Evolutionary conservation across 768 basidiomycete species (phyloP), one percentile per base, ranked within the genome.

Genomic region (Suillus occidentalis): DNA sequence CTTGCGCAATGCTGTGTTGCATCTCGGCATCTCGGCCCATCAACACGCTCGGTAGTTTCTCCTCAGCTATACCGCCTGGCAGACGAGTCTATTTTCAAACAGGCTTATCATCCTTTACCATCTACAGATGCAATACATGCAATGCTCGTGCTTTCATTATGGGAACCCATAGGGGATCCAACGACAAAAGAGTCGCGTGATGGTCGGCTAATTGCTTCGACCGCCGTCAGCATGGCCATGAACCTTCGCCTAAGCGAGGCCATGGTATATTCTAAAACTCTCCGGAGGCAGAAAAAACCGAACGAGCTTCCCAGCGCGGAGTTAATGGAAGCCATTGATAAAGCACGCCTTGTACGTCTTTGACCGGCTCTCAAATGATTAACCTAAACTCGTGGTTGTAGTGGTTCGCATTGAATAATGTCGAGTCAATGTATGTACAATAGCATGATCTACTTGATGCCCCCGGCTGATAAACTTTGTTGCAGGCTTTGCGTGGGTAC

Each of bases 1-100:
- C 74, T 84, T 39, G 81, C 81, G 13, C 79, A 83, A 34, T 84
- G 83, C 64, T 80, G 80, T 45, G 70, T 84, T 31, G 78, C 83
- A 18, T 80, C 81, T 40, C 74, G 83, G 47, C 83, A 84, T 68
- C 69, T 83, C 1, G 78, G 79, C 20, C 68, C 73, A 18, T 68
- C 74, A 36, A 75, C 71, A 58, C 77, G 78, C 45, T 71, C 77
- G 4, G 70, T 71, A 18, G 75, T 82, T 25, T 66, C 77, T 28
- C 83, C 80, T 1, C 77, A 76, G 42, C 72, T 83, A 39, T 80
- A 80, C 58, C 78, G 76, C 57, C 72, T 84, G 25, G 76, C 80
- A 6, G 81, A 82, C 22, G 77, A 81, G 3, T 70, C 73, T 20
- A 67, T 83, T 56, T 68, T 79, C 9, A 75, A 72, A 18, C 79